Evolutionary conservation across 164 flowering plant genomes (phyloP).

Genomic region (Aristolochia contorta): DNA sequence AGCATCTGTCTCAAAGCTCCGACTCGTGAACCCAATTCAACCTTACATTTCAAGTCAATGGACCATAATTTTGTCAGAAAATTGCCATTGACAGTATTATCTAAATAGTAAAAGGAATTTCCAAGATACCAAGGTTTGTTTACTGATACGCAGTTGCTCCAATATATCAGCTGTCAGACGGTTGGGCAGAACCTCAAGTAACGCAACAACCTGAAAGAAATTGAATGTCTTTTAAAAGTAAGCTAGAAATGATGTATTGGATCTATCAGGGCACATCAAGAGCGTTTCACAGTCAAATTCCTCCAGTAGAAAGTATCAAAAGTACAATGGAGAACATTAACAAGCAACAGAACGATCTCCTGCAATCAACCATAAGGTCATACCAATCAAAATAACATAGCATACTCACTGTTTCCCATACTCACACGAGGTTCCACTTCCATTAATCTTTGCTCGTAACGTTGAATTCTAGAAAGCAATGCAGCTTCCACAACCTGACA

Average conservation of each 20-base stretch:
- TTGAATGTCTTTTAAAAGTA: not conserved
- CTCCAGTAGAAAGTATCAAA: not conserved
- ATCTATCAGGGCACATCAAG: not conserved
- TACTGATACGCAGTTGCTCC: constrained; percentile 93
- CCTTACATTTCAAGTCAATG: constrained; percentile 27
- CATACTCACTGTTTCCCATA: constrained; percentile 50
- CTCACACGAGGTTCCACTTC: constrained; percentile 98
- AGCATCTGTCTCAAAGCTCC: constrained; percentile 94
- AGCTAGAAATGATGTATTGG: not conserved
- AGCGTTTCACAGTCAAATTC: not conserved
- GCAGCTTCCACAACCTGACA: constrained; percentile 95
- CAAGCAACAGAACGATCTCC: not conserved
- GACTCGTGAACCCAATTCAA: constrained; percentile 89
- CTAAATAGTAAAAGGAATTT: not conserved
- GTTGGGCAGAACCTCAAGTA: constrained; percentile 87
- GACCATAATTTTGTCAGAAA: too few relatives aligned
- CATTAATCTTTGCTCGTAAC: constrained; percentile 68
- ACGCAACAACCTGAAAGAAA: constrained; percentile 57
- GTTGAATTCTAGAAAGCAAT: constrained; percentile 75
- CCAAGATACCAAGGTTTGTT: constrained; percentile 68
- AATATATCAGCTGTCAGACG: constrained; percentile 72
- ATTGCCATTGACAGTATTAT: constrained; percentile 5
- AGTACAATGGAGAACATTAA: not conserved
- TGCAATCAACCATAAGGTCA: too few relatives aligned
- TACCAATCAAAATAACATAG: not conserved